Evolutionary conservation across 768 basidiomycete genomes (phyloP).

Genomic region (Tylopilus felleus): DNA sequence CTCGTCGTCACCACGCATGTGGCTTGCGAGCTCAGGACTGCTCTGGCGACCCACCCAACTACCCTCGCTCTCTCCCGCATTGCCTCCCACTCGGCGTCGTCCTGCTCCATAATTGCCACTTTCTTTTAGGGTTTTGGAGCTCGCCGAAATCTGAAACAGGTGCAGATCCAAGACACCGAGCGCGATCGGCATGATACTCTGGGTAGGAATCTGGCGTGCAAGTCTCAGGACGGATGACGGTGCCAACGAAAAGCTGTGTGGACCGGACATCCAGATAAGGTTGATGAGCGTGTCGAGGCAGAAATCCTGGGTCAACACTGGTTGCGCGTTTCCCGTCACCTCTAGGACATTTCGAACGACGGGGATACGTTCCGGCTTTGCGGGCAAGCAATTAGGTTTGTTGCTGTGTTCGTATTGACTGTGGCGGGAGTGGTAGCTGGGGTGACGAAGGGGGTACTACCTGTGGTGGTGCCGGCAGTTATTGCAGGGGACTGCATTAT

Average conservation of each 20-base stretch:
- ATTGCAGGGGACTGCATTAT: background rate
- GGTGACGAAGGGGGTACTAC: background rate
- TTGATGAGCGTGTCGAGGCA: constrained; percentile 45
- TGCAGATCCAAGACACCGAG: background rate
- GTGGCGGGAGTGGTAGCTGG: background rate
- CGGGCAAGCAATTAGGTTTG: background rate
- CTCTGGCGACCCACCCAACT: no score
- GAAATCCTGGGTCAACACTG: constrained; percentile 35
- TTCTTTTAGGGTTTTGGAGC: constrained; percentile 18
- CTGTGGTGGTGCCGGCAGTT: background rate
- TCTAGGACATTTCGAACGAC: no score
- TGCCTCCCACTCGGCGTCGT: background rate
- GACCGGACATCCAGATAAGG: constrained; percentile 30
- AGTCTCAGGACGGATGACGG: constrained; percentile 4
- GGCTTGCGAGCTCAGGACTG: no score
- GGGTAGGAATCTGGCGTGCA: background rate
- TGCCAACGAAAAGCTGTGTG: constrained; percentile 15
- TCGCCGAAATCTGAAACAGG: background rate
- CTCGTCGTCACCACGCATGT: no score
- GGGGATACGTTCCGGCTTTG: background rate
- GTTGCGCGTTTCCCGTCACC: background rate
- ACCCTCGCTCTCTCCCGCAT: background rate
- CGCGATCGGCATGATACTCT: background rate
- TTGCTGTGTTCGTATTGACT: background rate
- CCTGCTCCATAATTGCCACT: constrained; percentile 3